Evolutionary conservation across 2,329 filamentous ascomycete genomes (phyloP), one percentile per base, ranked within the genome.

Genomic region (Ascochyta clinopodiicola): DNA sequence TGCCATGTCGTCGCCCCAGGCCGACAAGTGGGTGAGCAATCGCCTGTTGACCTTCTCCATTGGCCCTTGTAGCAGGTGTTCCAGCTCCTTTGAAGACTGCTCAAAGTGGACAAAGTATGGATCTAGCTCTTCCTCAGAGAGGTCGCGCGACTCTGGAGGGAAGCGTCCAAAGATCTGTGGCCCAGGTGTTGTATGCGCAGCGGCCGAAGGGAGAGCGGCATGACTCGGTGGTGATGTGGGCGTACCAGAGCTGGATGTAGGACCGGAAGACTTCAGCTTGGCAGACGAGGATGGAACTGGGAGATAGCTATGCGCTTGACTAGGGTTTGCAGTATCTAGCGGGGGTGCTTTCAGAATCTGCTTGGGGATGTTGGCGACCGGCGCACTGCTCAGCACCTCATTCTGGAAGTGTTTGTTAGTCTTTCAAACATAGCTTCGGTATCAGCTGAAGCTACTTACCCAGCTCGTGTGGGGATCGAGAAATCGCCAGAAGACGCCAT

Each of bases 381-480:
- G 95, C 66, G 95, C 90, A 4, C 94, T 94, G 75, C 96, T 88
- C 6, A 99, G 80, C n/a, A 99, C 93, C 77, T 99, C 95, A 72
- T 86, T 96, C 93, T 96, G 60, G 4, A n/a, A 42, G 19, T 15
- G 10, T 9, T 34, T n/a, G 34, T 63, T 42, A 66, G 59, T 17
- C 38, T 4, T 24, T 24, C 6, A 2, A 5, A 9, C 1, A 17
- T 8, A 27, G 13, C 2, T n/a, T 10, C 24, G n/a, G 2, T 9
- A 6, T 6, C 1, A 36, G 9, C 29, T 29, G 22, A 29, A 38
- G 19, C 15, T 48, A 72, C 81, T 57, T 86, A 96, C 92, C 95
- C 95, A 99, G 85, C 95, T 98, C 22, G 94, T 93, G 74, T 99
- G 98, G 10, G 96, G 95, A 73, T 99, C 95, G 31, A 99, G 82